Conservation (phyloP, 805 yeast species). For the Lachancea lanzarotensis region DNA sequence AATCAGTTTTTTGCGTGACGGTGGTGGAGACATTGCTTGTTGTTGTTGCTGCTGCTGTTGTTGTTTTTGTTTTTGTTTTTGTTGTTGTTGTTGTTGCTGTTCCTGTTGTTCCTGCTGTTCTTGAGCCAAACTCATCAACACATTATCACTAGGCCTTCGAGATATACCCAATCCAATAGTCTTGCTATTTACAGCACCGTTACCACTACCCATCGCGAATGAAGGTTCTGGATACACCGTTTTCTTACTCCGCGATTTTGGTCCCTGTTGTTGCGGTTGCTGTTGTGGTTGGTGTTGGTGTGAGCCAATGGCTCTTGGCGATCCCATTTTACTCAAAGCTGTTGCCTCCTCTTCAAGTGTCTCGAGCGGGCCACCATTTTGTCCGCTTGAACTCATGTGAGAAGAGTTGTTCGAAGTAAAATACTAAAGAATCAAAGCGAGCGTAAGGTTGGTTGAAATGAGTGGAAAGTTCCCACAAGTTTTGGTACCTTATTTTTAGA, state of each 20-base stretch:
- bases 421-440: not conserved
- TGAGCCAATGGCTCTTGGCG: not conserved
- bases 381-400: not conserved
- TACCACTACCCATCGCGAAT: not conserved
- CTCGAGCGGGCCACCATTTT: not conserved
- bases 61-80: not conserved
- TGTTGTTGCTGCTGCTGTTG: not conserved
- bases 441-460: not conserved
- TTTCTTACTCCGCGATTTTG: not conserved
- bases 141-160: slow-evolving; percentile 31
- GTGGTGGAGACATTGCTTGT: slow-evolving; percentile 9
- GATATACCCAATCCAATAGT: slow-evolving; percentile 25
- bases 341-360: slow-evolving; percentile 6
- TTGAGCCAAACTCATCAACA: slow-evolving; percentile 17
- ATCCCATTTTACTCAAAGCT: not conserved
- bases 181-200: slow-evolving; percentile 11
- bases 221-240: slow-evolving; percentile 3
- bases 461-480: not conserved
- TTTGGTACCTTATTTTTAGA: not conserved
- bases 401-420: too few relatives aligned
- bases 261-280: not conserved
- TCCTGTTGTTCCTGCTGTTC: slow-evolving; percentile 2
- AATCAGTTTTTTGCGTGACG: slow-evolving; percentile 22
- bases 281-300: not conserved
- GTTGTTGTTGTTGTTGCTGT: not conserved